Evolutionary conservation across 371 early-diverging fungal species (phyloP), one percentile per base, ranked within the genome.

Genomic region (Dipsacomyces acuminosporus): DNA sequence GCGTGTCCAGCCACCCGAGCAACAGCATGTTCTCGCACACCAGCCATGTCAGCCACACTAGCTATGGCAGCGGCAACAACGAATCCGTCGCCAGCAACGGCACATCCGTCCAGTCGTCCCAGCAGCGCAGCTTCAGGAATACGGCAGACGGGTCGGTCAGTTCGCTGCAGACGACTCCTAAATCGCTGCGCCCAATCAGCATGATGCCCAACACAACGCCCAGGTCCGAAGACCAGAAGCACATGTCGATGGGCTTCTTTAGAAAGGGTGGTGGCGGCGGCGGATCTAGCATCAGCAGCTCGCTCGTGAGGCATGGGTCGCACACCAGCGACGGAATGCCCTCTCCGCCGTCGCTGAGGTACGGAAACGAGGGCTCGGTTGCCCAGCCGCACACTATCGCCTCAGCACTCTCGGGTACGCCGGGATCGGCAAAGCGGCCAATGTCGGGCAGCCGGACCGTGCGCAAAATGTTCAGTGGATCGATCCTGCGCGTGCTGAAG

Each of bases 401-500:
- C 1, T 50, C 53, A 11, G 33, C 56, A 4, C 62, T 67, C 54
- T 51, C 51, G 41, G 26, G 20, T 11, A 35, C 35, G 4, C 34
- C 55, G 21, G 14, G 33, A 3, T 38, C 43, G 21, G 45, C 55
- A 2, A 44, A 42, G 6, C 48, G 56, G 6, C 14, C 47, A 26
- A 43, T 41, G 20, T 50, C 59, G 23, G 54, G 54, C 13, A 34
- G 51, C 47, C 41, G 62, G 30, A 51, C 65, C 2, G 69, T 67
- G 19, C 69, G 69, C 54, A 67, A 67, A 42, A 67, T 62, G 69
- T 62, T 67, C 18, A 67, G 69, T 41, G 69, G 59, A 4, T 54
- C 62, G 18, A 50, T 67, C 44, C 15, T 67, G 48, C 62, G 63
- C 19, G 62, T 57, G 0, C 41, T 67, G 51, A 63, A 59, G 24